Conservation (phyloP, 805 yeast genomes). For the Candida chauliodis region DNA sequence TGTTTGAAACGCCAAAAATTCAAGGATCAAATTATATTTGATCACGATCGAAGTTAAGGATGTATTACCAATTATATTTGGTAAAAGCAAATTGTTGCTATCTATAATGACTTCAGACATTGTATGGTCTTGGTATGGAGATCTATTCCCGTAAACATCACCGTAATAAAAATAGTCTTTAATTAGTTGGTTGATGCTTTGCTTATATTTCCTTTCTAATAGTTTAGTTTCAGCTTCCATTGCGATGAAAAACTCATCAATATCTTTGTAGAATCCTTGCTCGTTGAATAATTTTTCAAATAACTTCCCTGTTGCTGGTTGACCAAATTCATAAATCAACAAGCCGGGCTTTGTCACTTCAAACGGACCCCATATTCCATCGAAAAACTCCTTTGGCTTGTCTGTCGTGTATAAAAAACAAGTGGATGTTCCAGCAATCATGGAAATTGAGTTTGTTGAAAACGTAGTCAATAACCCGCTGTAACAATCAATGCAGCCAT, state of each 20-base stretch:
- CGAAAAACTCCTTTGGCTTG: constrained; percentile 13
- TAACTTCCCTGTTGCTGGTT: constrained; percentile 55
- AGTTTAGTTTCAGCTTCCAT: constrained; percentile 20
- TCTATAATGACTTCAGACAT: constrained; percentile 51
- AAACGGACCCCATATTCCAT: constrained; percentile 64
- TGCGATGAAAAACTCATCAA: constrained; percentile 13
- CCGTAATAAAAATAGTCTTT: constrained; percentile 47
- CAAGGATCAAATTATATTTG: constrained; percentile 45
- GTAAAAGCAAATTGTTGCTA: constrained; percentile 26
- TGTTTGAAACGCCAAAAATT: constrained; percentile 52
- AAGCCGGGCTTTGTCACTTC: constrained; percentile 8
- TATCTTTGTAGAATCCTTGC: constrained; percentile 12
- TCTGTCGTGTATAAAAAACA: constrained; percentile 42
- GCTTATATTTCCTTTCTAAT: constrained; percentile 15
- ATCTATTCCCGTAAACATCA: constrained; percentile 56
- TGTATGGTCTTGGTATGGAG: constrained; percentile 48
- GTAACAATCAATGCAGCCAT: constrained; percentile 60
- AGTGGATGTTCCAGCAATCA: constrained; percentile 64
- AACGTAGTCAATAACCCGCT: constrained; percentile 47
- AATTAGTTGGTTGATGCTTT: constrained; percentile 21
- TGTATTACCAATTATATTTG: constrained; percentile 1
- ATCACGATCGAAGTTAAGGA: constrained; percentile 27
- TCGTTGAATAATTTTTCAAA: constrained; percentile 43
- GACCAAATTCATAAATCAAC: constrained; percentile 51
- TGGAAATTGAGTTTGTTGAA: constrained; percentile 24